phyloP scores from a whole-genome alignment of 2,329 filamentous ascomycete genomes.

The Capronia americana region DNA sequence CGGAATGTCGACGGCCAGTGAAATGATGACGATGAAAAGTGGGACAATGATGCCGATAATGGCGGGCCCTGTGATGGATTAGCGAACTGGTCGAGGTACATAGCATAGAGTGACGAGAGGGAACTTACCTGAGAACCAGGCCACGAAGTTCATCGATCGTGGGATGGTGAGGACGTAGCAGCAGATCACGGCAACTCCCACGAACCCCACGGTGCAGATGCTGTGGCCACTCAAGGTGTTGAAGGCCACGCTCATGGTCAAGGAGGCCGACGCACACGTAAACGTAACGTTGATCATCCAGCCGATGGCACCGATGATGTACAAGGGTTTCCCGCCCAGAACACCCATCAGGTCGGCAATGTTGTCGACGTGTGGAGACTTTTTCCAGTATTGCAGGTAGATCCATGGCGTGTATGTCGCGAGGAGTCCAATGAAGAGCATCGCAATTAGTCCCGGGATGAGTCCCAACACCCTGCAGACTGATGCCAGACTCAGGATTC shows the following conservation, averaged over 20 bases:
- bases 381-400: constrained; percentile 58
- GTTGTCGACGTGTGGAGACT: constrained; percentile 60
- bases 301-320: constrained; percentile 62
- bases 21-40: constrained; percentile 60
- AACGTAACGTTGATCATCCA: constrained; percentile 65
- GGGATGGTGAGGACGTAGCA: not conserved
- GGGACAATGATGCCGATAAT: constrained; percentile 65
- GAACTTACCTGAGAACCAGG: not conserved
- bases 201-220: constrained; percentile 63
- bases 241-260: constrained; percentile 68
- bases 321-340: constrained; percentile 61
- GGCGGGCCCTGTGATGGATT: constrained; percentile 52
- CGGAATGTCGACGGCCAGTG: constrained; percentile 60
- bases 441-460: constrained; percentile 56
- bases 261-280: constrained; percentile 66
- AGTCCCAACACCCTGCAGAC: constrained; percentile 54
- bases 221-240: constrained; percentile 62
- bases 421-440: constrained; percentile 54
- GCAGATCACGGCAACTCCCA: constrained; percentile 55
- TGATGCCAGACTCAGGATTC: constrained; percentile 56
- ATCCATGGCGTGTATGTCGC: constrained; percentile 60
- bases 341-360: constrained; percentile 67
- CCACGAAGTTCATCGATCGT: not conserved
- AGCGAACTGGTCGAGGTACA: not conserved
- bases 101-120: not conserved